Base-by-base conservation (phyloP, 352 stramenopile genomes). In the Pythium scleroteichum region DNA sequence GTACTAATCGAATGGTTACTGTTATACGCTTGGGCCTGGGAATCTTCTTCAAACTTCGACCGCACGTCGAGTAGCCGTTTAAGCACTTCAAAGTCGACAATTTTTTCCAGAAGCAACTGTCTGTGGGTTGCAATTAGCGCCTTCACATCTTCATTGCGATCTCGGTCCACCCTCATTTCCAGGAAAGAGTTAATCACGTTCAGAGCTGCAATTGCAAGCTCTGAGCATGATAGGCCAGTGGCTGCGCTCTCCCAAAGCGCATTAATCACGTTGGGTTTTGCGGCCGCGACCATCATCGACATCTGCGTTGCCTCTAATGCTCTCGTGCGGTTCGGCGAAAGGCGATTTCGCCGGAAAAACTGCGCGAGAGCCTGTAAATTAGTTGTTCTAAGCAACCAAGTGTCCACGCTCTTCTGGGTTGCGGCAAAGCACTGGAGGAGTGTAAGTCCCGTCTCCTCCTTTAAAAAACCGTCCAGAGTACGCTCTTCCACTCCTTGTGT, bases 181-280 rank as follows among this genome's bases (percentile, higher is more conserved):
- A 94, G 63, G 42, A 82, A 82, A 20, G 68, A 46, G 39, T 88
- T 94, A 2, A 92, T 45, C 7, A 87, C 67, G 38, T 89, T 94
- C 0, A 92, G 55, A 4, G 80, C 87, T 17, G 80, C 69, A 13
- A 85, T 71, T 8, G 68, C 53, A 52, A 89, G 54, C 9, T 82
- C 69, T 16, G 64, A 26, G 4, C 32, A 20, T 1, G 12, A 41
- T 38, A 17, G 59, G 59, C 35, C 66, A 16, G 26, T 59, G 16
- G 72, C 41, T 12, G 76, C 65, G 1, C 76, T 74, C n/a, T 38
- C 49, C 75, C 78, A 90, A 10, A 89, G 29, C 3, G 66, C 62
- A 8, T 75, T 59, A 5, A 88, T 40, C 51, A 80, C 47, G 9
- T 69, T 72, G 8, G 58, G 32, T 33, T 80, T 79, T 0, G 73